These are phyloP conservation scores for Botrytis aclada DNA, from an alignment of 2,329 filamentous ascomycete species.

Conservation along the genomic window DNA sequence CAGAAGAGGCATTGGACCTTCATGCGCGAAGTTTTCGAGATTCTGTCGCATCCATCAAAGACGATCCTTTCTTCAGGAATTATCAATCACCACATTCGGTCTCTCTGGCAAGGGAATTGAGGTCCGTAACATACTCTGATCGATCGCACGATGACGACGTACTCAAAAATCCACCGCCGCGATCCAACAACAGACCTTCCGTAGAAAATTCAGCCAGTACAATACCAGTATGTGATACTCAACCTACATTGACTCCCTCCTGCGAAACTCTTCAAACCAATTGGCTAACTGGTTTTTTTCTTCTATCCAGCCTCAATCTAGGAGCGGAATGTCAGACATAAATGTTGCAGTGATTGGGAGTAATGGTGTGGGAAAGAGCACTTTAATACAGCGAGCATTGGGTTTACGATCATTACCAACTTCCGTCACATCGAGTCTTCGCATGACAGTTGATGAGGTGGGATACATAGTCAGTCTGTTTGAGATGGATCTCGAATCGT, in stretches of 20 bases:
- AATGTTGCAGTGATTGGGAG: conserved; percentile 67
- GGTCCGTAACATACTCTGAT: conserved; percentile 30
- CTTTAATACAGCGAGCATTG: conserved; percentile 63
- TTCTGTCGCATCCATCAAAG: conserved; percentile 52
- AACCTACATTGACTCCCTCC: not conserved
- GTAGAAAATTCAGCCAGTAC: conserved; percentile 29
- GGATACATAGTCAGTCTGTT: conserved; percentile 59
- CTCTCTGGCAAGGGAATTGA: conserved; percentile 37
- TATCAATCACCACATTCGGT: conserved; percentile 42
- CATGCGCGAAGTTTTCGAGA: conserved; percentile 41
- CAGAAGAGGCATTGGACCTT: conserved; percentile 14
- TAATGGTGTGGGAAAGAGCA: conserved; percentile 64
- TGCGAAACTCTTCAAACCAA: not conserved
- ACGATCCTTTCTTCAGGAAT: conserved; percentile 54
- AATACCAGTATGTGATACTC: conserved; percentile 29
- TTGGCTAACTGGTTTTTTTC: not conserved
- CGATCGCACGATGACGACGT: conserved; percentile 24
- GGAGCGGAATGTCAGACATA: conserved; percentile 47
- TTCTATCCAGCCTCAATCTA: conserved; percentile 32
- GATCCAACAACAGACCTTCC: conserved; percentile 22
- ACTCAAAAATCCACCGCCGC: conserved; percentile 21
- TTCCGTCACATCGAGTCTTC: conserved; percentile 53
- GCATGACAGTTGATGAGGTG: conserved; percentile 56
- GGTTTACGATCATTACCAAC: conserved; percentile 53
- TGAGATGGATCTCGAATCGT: conserved; percentile 64